Percentiles rank a stretch among this genome's conserved stretches.
Evolutionary conservation across 495 filamentous ascomycete species (phyloP).

Genomic region (Aspergillus affinis): DNA sequence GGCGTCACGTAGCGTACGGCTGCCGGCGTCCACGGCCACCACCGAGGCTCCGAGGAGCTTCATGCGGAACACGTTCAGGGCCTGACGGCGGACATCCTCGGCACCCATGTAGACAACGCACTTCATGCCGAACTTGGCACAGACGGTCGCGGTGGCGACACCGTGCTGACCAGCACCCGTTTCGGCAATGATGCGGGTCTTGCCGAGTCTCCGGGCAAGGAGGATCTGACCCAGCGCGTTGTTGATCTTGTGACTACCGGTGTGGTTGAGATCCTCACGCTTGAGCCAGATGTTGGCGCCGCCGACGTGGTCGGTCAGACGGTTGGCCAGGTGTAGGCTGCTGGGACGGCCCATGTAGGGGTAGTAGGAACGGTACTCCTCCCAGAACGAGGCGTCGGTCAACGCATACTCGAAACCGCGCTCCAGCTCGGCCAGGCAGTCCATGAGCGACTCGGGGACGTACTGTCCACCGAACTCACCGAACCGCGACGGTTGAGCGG

Average conservation of each 20-base stretch:
- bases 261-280: slow-evolving; percentile 89
- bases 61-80: slow-evolving; percentile 95
- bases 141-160: slow-evolving; percentile 93
- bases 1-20: slow-evolving; percentile 83
- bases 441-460: slow-evolving; percentile 96
- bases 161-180: slow-evolving; percentile 97
- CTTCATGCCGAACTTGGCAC: slow-evolving; percentile 93
- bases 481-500: slow-evolving; percentile 75
- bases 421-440: slow-evolving; percentile 89
- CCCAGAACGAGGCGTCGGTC: slow-evolving; percentile 91
- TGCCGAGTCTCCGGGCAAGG: slow-evolving; percentile 76
- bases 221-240: slow-evolving; percentile 90
- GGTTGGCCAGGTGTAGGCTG: slow-evolving; percentile 82
- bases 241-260: slow-evolving; percentile 93
- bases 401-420: slow-evolving; percentile 83
- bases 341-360: slow-evolving; percentile 96
- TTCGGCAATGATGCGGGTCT: slow-evolving; percentile 93
- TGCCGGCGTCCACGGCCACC: slow-evolving; percentile 82
- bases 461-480: slow-evolving; percentile 99
- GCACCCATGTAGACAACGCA: slow-evolving; percentile 97
- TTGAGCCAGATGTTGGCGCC: slow-evolving; percentile 96
- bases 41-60: slow-evolving; percentile 90
- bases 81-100: slow-evolving; percentile 89
- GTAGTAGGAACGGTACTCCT: slow-evolving; percentile 95
- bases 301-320: slow-evolving; percentile 82